A percentile compares a stretch with the other conserved stretches of the same genome.
These are phyloP conservation scores for Fomes fomentarius DNA, from an alignment of 1,284 basidiomycete species.

Conservation along the genomic window DNA sequence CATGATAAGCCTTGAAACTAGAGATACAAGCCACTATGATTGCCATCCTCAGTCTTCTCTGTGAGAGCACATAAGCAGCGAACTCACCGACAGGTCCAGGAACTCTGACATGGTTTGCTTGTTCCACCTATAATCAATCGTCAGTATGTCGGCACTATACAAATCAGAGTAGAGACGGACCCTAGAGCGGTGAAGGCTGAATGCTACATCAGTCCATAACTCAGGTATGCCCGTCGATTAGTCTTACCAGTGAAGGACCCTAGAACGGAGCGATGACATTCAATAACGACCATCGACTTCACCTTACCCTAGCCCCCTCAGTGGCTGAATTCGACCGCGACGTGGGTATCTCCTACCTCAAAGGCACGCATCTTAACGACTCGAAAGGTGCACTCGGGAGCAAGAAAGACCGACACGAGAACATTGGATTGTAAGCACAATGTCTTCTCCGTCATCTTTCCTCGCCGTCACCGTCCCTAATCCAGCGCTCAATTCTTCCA, in stretches of 20 bases:
- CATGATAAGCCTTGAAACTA: conserved; percentile 4
- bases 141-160: background rate
- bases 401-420: conserved; percentile 82
- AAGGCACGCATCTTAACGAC: conserved; percentile 87
- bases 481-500: too few species aligned
- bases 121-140: background rate
- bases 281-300: too few species aligned
- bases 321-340: conserved; percentile 66
- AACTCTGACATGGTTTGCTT: background rate
- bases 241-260: conserved; percentile 2
- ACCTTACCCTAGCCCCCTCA: too few species aligned
- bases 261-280: background rate
- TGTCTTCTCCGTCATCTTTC: background rate
- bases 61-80: background rate
- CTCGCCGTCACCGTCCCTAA: background rate
- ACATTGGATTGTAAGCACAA: conserved; percentile 72
- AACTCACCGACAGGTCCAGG: conserved; percentile 5
- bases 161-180: background rate
- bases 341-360: conserved; percentile 74
- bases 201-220: background rate
- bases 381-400: conserved; percentile 69
- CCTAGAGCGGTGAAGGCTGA: background rate
- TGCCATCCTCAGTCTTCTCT: background rate
- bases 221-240: background rate
- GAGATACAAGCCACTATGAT: conserved; percentile 7